phyloP scores from a whole-genome alignment of 495 filamentous ascomycete genomes.

The Xeromyces bisporus region DNA sequence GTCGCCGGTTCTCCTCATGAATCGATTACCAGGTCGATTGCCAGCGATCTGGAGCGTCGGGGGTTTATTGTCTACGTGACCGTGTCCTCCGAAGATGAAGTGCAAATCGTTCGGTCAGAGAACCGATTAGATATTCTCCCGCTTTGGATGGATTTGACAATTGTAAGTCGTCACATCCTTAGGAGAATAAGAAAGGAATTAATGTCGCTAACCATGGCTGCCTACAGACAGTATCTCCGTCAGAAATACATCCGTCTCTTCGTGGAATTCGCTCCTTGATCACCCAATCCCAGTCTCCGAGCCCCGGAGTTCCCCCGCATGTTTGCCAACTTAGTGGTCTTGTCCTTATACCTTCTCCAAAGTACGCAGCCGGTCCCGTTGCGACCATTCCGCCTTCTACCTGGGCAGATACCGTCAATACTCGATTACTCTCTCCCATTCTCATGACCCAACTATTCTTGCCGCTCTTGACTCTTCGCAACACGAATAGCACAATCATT shows the following conservation, averaged over 20 bases:
- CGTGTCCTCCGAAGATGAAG: constrained; percentile 63
- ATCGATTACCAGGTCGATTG: constrained; percentile 62
- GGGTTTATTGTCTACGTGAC: constrained; percentile 91
- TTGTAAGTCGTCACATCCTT: no score
- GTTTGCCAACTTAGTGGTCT: constrained; percentile 59
- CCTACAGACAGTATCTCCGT: constrained; percentile 37
- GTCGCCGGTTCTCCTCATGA: constrained; percentile 69
- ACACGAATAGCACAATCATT: constrained; percentile 43
- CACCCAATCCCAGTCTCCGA: constrained; percentile 50
- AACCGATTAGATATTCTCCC: constrained; percentile 64
- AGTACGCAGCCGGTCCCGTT: constrained; percentile 56
- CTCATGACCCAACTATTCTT: constrained; percentile 75
- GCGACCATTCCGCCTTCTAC: constrained; percentile 64
- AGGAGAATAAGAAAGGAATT: no score
- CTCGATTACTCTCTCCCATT: constrained; percentile 81
- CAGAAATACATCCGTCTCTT: constrained; percentile 33
- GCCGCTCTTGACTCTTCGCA: constrained; percentile 46
- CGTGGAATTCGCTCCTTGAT: constrained; percentile 39
- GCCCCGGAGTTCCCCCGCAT: constrained; percentile 53
- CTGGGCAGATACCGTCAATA: constrained; percentile 82
- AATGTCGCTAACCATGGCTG: no score
- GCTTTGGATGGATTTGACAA: constrained; percentile 65
- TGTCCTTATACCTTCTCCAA: constrained; percentile 46
- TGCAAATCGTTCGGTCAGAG: constrained; percentile 57
- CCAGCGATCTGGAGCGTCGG: constrained; percentile 70